Evolutionary conservation across 75 land plant genomes (phyloP).

Genomic region (Gnetum montanum): DNA sequence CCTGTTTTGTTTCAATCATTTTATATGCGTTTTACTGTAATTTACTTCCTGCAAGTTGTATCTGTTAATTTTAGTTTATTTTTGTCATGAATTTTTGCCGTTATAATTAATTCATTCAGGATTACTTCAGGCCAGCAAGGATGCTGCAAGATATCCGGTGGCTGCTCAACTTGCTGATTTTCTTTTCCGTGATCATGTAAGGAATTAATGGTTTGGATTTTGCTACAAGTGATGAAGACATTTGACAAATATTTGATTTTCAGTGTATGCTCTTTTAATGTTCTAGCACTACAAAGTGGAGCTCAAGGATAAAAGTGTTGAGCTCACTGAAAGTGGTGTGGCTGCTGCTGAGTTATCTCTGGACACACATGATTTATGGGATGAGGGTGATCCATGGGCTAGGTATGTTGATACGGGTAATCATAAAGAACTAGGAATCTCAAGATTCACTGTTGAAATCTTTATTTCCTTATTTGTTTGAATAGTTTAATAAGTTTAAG

Average conservation of each 20-base stretch:
- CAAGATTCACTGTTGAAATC: not conserved
- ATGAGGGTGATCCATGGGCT: slow-evolving; percentile 99
- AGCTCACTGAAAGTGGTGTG: slow-evolving; percentile 93
- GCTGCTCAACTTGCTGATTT: slow-evolving; percentile 92
- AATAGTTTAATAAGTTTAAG: not conserved
- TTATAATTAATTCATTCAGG: no score
- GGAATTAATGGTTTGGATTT: no score
- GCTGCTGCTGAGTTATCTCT: slow-evolving; percentile 87
- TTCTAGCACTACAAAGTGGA: slow-evolving; percentile 85
- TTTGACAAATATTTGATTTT: no score
- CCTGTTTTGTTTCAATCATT: slow-evolving; percentile 6
- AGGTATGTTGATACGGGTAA: slow-evolving; percentile 45
- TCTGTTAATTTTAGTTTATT: no score
- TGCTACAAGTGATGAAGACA: not conserved
- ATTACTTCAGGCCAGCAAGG: slow-evolving; percentile 67
- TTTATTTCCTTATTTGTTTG: not conserved
- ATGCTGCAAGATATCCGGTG: slow-evolving; percentile 95
- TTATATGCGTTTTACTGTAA: not conserved
- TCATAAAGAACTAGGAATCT: not conserved
- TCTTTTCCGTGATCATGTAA: slow-evolving; percentile 56
- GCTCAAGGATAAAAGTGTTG: slow-evolving; percentile 78
- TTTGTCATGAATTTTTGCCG: not conserved
- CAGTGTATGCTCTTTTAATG: no score
- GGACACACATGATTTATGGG: slow-evolving; percentile 92
- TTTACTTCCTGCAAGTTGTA: not conserved